Evolutionary conservation across 345 rosid species (phyloP).

Genomic region (Trapa incisa): DNA sequence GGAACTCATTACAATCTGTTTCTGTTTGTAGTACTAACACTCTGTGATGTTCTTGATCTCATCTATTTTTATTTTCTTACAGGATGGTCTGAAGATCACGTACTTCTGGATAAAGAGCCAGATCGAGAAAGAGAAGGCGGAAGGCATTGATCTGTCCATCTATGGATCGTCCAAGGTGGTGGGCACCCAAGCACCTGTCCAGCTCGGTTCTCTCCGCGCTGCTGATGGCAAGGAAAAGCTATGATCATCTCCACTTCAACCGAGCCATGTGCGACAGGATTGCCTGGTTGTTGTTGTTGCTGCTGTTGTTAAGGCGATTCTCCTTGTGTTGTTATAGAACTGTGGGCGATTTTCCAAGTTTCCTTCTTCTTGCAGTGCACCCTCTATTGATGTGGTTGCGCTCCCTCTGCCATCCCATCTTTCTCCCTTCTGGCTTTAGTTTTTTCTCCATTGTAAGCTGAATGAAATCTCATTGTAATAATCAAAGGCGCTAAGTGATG

Average conservation of each 20-base stretch:
- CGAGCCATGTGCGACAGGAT: not conserved
- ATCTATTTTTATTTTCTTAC: slow-evolving; percentile 6
- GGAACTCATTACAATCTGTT: not conserved
- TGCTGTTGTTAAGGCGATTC: not conserved
- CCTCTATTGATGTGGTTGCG: not conserved
- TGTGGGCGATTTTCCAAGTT: not conserved
- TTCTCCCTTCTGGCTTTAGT: not conserved
- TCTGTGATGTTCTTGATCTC: not conserved
- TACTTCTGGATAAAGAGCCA: slow-evolving; percentile 95
- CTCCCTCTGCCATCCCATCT: not conserved
- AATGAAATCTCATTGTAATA: not conserved
- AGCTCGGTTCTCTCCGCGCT: slow-evolving; percentile 84
- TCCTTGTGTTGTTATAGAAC: not conserved
- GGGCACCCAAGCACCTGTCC: slow-evolving; percentile 98
- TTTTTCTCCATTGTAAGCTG: not conserved
- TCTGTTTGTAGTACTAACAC: not conserved
- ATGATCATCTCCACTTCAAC: not conserved
- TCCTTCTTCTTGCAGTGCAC: not conserved
- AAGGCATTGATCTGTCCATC: slow-evolving; percentile 60
- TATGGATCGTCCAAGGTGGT: slow-evolving; percentile 94
- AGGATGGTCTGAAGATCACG: slow-evolving; percentile 92
- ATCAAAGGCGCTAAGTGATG: not conserved
- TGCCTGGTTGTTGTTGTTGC: not conserved
- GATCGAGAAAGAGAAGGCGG: slow-evolving; percentile 80
- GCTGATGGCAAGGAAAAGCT: slow-evolving; percentile 73